phyloP scores from a whole-genome alignment of 2,329 filamentous ascomycete genomes.

The Botrytis paeoniae region DNA sequence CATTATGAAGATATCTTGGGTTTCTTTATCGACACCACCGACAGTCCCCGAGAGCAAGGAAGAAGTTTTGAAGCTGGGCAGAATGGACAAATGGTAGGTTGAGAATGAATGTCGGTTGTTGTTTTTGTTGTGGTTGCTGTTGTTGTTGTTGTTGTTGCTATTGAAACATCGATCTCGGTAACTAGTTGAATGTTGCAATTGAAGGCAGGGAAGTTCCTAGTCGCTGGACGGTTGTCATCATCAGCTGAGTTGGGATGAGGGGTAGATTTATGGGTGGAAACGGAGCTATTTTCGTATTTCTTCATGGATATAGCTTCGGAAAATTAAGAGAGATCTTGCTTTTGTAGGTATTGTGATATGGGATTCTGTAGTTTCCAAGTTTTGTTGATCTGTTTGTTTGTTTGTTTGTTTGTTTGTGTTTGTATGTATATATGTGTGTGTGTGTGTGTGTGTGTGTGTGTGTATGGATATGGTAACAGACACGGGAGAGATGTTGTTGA shows the following conservation, averaged over 20 bases:
- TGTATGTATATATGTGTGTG: not conserved
- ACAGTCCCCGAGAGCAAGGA: not conserved
- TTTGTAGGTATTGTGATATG: not conserved
- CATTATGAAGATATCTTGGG: not conserved
- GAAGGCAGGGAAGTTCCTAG: not conserved
- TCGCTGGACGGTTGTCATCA: not conserved
- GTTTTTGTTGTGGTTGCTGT: not conserved
- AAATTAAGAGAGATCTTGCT: not conserved
- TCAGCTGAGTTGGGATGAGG: constrained; percentile 17
- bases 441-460: not conserved
- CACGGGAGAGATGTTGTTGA: not conserved
- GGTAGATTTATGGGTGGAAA: not conserved
- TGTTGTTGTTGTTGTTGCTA: not conserved
- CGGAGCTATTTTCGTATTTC: not conserved
- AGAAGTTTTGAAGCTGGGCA: not conserved
- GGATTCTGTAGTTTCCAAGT: not conserved
- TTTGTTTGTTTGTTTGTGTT: too few species aligned
- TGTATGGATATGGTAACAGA: not conserved
- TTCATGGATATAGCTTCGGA: constrained; percentile 3
- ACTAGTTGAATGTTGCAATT: not conserved
- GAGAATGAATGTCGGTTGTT: not conserved
- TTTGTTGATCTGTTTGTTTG: not conserved
- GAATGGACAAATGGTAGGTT: not conserved
- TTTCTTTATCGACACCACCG: not conserved
- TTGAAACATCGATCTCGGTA: not conserved